A percentile compares a stretch with the other conserved stretches of the same genome.
These are phyloP conservation scores for Trichaptum fuscoviolaceum DNA, from an alignment of 768 basidiomycete species.

Conservation along the genomic window DNA sequence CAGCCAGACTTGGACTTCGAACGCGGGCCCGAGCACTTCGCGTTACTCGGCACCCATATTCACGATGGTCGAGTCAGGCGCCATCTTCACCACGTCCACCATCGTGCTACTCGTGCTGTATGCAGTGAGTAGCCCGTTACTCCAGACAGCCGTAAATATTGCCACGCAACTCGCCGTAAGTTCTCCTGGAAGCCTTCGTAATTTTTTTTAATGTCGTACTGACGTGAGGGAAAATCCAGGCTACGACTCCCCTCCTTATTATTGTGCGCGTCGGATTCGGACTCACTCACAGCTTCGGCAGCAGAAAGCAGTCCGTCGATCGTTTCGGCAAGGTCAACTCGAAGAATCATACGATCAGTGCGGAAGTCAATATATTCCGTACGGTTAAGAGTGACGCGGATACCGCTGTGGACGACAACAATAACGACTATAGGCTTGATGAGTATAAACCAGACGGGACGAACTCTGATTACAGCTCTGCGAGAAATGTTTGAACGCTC, in stretches of 20 bases:
- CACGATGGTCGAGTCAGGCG: slow-evolving; percentile 20
- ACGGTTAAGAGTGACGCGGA: neutral
- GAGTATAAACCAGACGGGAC: neutral
- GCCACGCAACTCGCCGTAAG: slow-evolving; percentile 15
- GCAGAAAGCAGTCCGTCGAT: slow-evolving; percentile 84
- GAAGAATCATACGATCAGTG: neutral
- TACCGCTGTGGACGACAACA: neutral
- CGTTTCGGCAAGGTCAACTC: slow-evolving; percentile 30
- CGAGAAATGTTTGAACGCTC: neutral
- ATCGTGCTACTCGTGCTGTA: slow-evolving; percentile 14
- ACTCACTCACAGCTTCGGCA: slow-evolving; percentile 58
- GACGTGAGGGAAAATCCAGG: slow-evolving; percentile 5
- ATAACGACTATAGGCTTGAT: neutral
- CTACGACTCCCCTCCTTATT: slow-evolving; percentile 16
- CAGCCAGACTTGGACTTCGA: neutral
- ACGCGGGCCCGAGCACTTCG: neutral
- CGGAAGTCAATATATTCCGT: neutral
- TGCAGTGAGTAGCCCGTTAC: slow-evolving; percentile 7
- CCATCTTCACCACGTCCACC: slow-evolving; percentile 14
- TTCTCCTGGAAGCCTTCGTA: slow-evolving; percentile 1
- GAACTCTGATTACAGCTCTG: neutral
- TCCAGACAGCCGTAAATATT: slow-evolving; percentile 10
- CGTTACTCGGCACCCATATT: slow-evolving; percentile 13
- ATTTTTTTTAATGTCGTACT: too few relatives aligned
- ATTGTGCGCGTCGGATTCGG: slow-evolving; percentile 16